Evolutionary conservation across 257 asterid genomes (phyloP), one percentile per base, ranked within the genome.

Genomic region (Osmanthus fragrans): DNA sequence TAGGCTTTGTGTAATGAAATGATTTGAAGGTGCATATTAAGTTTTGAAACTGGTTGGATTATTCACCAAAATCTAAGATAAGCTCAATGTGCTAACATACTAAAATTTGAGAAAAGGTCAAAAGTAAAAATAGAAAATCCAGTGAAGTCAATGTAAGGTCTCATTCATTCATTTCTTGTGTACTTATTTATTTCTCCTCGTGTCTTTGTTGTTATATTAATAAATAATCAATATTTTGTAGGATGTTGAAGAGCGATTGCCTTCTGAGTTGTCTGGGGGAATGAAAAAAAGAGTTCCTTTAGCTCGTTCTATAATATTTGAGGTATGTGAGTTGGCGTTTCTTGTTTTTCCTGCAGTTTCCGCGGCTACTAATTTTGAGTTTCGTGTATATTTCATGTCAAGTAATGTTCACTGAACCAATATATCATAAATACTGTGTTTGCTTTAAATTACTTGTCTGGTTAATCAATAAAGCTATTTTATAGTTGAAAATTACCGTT

Each of bases 231-330:
- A 76, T 67, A 29, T 36, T 74, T 56, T 87, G 79, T 91, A 95
- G 99, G 97, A 92, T 84, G 97, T 91, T 80, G 97, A 95, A 83
- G 88, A 95, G 73, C 92, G 98, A 10, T 80, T 93, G 80, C 98
- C 99, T 69, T 90, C 99, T 78, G 99, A 95, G 82, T 85, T 95
- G 85, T 95, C 98, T 54, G 99, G 99, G 65, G 99, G 99, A 82
- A 95, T 95, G 99, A 95, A 95, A 87, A 95, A 95, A 82, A 89
- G 99, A 88, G 99, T 95, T 78, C 97, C 99, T 76, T 83, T 95
- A 81, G 99, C 98, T 73, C 97, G 98, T 76, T 93, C 99, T 56
- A 95, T 95, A 75, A 91, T 95, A 80, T 90, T 89, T 84, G 99
- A 95, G 99, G 99, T 95, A 84, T 49, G 21, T 29, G 32, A 29